These are phyloP conservation scores for Colletotrichum higginsianum DNA, from an alignment of 2,329 filamentous ascomycete genomes.

Conservation along the genomic window DNA sequence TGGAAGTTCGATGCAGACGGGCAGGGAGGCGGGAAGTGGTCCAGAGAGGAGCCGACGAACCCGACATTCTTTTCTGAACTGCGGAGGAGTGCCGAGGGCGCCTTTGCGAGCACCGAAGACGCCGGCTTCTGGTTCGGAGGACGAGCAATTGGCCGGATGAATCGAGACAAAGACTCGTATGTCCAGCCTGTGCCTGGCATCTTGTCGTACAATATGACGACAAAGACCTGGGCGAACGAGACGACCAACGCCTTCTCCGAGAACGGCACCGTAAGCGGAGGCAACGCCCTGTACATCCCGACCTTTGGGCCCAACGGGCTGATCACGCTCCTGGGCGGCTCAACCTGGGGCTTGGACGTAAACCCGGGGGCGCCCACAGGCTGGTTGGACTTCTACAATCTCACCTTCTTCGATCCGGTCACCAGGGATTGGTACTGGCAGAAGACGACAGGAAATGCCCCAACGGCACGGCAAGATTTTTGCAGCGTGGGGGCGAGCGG, in stretches of 20 bases:
- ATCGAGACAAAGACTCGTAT: background rate
- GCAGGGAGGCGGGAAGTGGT: constrained; percentile 34
- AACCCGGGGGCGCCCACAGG: background rate
- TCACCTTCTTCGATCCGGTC: constrained; percentile 41
- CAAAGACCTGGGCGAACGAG: constrained; percentile 35
- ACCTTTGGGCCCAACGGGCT: constrained; percentile 35
- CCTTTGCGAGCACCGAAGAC: constrained; percentile 21
- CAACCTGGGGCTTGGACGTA: background rate
- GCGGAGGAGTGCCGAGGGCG: constrained; percentile 13
- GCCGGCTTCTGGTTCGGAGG: constrained; percentile 39
- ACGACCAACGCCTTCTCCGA: constrained; percentile 28
- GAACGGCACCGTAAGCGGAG: constrained; percentile 29
- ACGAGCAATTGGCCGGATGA: constrained; percentile 21
- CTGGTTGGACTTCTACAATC: constrained; percentile 38
- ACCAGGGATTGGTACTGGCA: constrained; percentile 36
- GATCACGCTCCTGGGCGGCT: constrained; percentile 34
- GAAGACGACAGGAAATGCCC: constrained; percentile 31
- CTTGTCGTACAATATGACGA: constrained; percentile 36
- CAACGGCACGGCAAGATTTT: constrained; percentile 15
- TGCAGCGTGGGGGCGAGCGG: constrained; percentile 36
- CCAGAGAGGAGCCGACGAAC: constrained; percentile 24
- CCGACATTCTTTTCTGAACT: constrained; percentile 20
- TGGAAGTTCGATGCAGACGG: constrained; percentile 41
- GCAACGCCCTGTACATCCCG: constrained; percentile 28
- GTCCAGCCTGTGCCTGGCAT: constrained; percentile 18